Percentiles rank a stretch among this genome's conserved stretches.
Conservation (phyloP, 179 eudicot species). For the Camellia oleifera region DNA sequence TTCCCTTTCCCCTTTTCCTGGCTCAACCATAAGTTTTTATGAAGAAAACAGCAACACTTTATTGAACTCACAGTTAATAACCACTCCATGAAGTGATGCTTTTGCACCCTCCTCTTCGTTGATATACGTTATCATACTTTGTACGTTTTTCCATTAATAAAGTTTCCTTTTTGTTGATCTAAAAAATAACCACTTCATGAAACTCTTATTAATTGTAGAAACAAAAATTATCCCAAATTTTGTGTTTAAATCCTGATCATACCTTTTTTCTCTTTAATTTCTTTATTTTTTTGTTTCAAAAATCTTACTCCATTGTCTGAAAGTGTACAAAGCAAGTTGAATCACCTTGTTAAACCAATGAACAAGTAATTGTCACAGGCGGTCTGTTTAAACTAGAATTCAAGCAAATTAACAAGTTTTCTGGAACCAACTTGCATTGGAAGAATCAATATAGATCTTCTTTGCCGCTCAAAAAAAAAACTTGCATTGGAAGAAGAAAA, state of each 20-base stretch:
- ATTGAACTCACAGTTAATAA: neutral
- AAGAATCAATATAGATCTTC: too few species aligned
- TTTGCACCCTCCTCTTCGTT: too few species aligned
- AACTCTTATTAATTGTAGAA: neutral
- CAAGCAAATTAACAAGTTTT: neutral
- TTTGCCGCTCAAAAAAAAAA: too few species aligned
- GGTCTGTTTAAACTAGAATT: neutral
- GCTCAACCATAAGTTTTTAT: too few species aligned
- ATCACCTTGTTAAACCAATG: neutral
- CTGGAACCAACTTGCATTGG: neutral
- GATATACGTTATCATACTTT: too few species aligned
- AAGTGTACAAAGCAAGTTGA: neutral
- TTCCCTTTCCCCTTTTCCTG: neutral
- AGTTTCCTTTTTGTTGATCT: too few species aligned
- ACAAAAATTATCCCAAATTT: neutral
- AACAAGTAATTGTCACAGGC: neutral
- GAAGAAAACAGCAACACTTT: neutral
- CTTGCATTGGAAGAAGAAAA: neutral
- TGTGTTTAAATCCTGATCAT: neutral
- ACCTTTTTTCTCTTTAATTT: neutral
- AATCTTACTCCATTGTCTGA: neutral
- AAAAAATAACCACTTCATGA: neutral
- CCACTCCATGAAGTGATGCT: neutral
- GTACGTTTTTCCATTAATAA: too few species aligned
- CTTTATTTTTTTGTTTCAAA: neutral